Base-by-base conservation (phyloP, 176 grass and related monocot genomes). In the Eleusine indica region DNA sequence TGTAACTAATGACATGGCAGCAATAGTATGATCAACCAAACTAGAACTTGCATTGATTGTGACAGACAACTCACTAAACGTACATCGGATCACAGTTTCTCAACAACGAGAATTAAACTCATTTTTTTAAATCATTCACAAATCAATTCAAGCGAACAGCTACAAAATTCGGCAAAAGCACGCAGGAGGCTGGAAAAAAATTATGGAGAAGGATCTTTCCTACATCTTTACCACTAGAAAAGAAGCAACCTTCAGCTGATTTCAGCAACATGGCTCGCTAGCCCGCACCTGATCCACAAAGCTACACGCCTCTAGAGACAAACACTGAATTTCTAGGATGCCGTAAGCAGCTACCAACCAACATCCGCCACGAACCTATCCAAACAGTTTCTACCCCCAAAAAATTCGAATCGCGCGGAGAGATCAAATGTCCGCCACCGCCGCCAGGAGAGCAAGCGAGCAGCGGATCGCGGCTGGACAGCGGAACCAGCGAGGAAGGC, bases 221-320 rank as follows among this genome's bases (percentile, higher is more conserved):
- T 39, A 68, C 37, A 71, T 73, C 21, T 32, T 38, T 60, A 18
- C 0, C 28, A 61, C 67, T 58, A 22, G 41, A 28, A 51, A 74
- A 81, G 9, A 81, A 44, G 25, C 49, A 52, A 86, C 29, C n/a
- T 52, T 71, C 4, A 46, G 42, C 72, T 42, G 65, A 51, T 72
- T 72, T 58, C 7, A 73, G 47, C 39, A 43, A 56, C 13, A 67
- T 35, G 6, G 63, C 35, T 22, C 16, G 10, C 48, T 82, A 86
- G 58, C 60, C 7, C 21, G 39, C 32, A 53, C 32, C 42, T 1
- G 52, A 69, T 57, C 17, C 62, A 4, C 54, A 73, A 42, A 71
- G 52, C 42, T 32, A 28, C 65, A 67, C n/a, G 16, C 3, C n/a
- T 57, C 32, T 15, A 73, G 73, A 83, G 19, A 44, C 37, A 46